Evolutionary conservation across 768 basidiomycete genomes (phyloP).

Genomic region (Lentinus brumalis): DNA sequence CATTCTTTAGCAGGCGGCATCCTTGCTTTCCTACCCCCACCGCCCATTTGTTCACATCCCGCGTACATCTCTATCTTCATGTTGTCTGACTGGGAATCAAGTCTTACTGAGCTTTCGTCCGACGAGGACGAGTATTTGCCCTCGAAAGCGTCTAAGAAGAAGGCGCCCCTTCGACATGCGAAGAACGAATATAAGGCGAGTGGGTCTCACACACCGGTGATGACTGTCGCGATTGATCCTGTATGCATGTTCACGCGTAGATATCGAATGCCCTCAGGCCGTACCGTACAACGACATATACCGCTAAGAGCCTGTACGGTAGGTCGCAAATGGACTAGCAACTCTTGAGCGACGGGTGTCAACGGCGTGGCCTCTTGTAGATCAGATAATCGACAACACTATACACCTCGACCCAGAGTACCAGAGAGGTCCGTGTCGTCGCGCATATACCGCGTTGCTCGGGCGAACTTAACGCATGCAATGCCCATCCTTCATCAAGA

Average conservation of each 20-base stretch:
- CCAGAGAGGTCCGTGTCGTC: slow-evolving; percentile 50
- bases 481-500: slow-evolving; percentile 36
- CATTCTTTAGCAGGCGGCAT: not conserved
- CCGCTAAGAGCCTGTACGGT: slow-evolving; percentile 50
- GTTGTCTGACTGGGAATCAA: slow-evolving; percentile 45
- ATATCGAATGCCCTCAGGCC: slow-evolving; percentile 37
- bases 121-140: slow-evolving; percentile 41
- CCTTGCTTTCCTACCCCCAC: not conserved
- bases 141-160: slow-evolving; percentile 25
- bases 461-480: not conserved
- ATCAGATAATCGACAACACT: slow-evolving; percentile 45
- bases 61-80: not conserved
- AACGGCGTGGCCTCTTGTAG: slow-evolving; percentile 31
- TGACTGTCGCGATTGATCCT: slow-evolving; percentile 4
- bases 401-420: slow-evolving; percentile 68
- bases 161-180: slow-evolving; percentile 29
- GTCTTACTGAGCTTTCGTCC: slow-evolving; percentile 49
- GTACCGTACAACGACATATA: slow-evolving; percentile 42
- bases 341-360: not conserved
- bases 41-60: not conserved
- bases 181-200: slow-evolving; percentile 31
- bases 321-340: slow-evolving; percentile 11
- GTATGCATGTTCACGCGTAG: slow-evolving; percentile 1
- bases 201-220: slow-evolving; percentile 10
- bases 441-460: no score